Evolutionary conservation across 805 yeast species (phyloP), one percentile per base, ranked within the genome.

Genomic region (Torulaspora maleeae): DNA sequence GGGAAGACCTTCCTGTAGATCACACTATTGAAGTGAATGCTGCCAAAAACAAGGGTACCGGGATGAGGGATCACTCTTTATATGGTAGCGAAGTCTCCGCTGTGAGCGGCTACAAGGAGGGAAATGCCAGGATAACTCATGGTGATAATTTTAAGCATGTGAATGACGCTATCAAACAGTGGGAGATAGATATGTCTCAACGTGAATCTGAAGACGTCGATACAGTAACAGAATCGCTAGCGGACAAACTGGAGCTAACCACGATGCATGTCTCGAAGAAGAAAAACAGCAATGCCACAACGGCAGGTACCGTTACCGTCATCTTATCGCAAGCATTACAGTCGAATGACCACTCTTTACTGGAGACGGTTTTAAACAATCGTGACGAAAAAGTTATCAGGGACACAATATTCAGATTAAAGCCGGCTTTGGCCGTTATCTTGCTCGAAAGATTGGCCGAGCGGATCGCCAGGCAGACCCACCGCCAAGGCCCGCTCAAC

Each of bases 251-350:
- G 27, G 58, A 56, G 16, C 46, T 54, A 7, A 37, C 55, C 12
- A 41, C 52, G 4, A 10, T 45, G 13, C 56, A 52, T 19, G 54
- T 42, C 7, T 49, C 52, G 29, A 51, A 56, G 47, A 63, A 53
- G 45, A 62, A 45, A 41, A 52, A 49, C 37, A 70, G 70, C 47
- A 75, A 77, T 50, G 74, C 73, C 45, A 78, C 80, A 16, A 76
- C 80, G 7, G 78, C 85, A 4, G 95, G 93, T 41, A 80, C 96
- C 1, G 77, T 90, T 49, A 79, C 96, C 1, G 81, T 85, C 1
- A 79, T 93, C n/a, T 72, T 93, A 36, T 73, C 90, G 11, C 99
- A 93, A 69, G 91, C 99, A 0, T 73, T 93, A 50, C 82, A 79
- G 56, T 82, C 95, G 16, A 86, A 86, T 58, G 99, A 93, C 63